phyloP scores from a whole-genome alignment of 805 yeast species.

The Wickerhamiella qilinensis region DNA sequence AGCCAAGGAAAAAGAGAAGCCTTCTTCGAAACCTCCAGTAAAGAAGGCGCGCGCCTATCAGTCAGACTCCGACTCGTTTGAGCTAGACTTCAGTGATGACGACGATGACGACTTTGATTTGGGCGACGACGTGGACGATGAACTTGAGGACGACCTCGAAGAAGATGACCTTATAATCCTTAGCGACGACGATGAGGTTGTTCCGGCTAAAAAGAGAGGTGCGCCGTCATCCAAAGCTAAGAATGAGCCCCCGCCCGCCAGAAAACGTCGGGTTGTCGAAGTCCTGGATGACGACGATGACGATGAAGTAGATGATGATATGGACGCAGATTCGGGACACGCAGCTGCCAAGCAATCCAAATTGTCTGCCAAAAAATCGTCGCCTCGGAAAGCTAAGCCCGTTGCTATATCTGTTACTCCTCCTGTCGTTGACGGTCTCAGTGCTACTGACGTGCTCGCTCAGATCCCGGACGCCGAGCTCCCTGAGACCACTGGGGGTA shows the following conservation, averaged over 20 bases:
- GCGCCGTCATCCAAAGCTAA: background rate
- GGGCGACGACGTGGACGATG: background rate
- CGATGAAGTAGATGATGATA: conserved; percentile 3
- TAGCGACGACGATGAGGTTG: background rate
- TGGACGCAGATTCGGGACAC: too few species aligned
- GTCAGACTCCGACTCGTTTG: background rate
- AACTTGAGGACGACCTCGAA: too few species aligned
- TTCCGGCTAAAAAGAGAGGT: background rate
- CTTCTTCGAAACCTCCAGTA: background rate
- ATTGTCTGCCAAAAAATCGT: too few species aligned
- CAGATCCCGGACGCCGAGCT: conserved; percentile 63
- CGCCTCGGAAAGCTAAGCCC: too few species aligned
- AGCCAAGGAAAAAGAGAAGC: background rate
- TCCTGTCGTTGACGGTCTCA: background rate
- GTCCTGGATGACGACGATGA: conserved; percentile 46
- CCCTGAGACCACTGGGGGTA: conserved; percentile 30
- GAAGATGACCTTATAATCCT: background rate
- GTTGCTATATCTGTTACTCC: background rate
- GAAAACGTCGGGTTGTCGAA: conserved; percentile 79
- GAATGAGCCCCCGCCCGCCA: conserved; percentile 41
- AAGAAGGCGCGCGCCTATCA: background rate
- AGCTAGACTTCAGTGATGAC: background rate
- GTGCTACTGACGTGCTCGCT: conserved; percentile 42
- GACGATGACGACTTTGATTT: background rate
- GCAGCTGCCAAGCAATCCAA: too few species aligned